These are phyloP conservation scores for Ustilago esculenta DNA, from an alignment of 1,284 basidiomycete genomes.

Conservation along the genomic window DNA sequence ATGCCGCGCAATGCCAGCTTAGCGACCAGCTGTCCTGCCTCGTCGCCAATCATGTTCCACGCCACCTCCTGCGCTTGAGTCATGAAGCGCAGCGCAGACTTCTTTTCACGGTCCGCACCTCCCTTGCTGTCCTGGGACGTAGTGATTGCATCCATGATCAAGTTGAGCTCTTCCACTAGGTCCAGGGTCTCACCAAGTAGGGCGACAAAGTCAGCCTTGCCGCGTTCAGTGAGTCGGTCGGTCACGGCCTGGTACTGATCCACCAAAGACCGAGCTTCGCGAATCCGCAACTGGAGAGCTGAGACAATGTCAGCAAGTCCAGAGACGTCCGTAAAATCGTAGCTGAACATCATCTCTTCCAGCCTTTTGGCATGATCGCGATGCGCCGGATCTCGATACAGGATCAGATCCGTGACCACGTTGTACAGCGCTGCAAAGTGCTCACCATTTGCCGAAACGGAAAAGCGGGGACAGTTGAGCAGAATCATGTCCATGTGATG, in stretches of 20 bases:
- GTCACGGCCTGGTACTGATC: conserved; percentile 62
- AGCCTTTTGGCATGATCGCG: conserved; percentile 61
- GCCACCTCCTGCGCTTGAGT: conserved; percentile 87
- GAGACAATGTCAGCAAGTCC: conserved; percentile 77
- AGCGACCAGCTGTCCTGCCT: conserved; percentile 76
- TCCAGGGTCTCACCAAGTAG: conserved; percentile 80
- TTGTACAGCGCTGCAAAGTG: conserved; percentile 89
- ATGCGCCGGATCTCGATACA: conserved; percentile 83
- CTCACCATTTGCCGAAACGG: conserved; percentile 84
- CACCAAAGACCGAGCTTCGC: conserved; percentile 68
- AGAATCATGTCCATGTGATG: conserved; percentile 85
- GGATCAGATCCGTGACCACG: conserved; percentile 81
- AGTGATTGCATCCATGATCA: conserved; percentile 89
- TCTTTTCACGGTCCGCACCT: conserved; percentile 74
- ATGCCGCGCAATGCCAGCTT: conserved; percentile 85
- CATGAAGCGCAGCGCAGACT: conserved; percentile 81
- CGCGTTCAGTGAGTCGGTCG: conserved; percentile 70
- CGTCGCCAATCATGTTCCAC: conserved; percentile 89
- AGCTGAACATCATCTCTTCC: conserved; percentile 85
- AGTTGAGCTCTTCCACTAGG: conserved; percentile 81
- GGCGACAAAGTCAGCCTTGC: conserved; percentile 72
- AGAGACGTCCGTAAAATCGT: conserved; percentile 84
- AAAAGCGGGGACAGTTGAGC: conserved; percentile 78
- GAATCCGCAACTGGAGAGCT: conserved; percentile 79
- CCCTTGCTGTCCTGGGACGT: conserved; percentile 72